phyloP scores from a whole-genome alignment of 805 yeast genomes.

The Barnettozyma populi region DNA sequence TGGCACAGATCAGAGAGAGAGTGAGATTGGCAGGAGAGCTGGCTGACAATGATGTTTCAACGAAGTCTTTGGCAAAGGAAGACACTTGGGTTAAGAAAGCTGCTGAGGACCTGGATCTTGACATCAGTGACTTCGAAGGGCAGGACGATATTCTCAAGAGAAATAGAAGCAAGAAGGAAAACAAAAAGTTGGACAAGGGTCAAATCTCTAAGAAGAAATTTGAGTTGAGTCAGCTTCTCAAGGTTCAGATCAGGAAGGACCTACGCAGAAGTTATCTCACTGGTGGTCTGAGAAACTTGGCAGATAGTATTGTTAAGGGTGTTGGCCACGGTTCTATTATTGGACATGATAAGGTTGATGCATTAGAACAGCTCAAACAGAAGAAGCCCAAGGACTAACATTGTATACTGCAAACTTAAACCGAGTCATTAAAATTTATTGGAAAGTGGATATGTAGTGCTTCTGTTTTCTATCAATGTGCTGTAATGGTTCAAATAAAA shows the following conservation, averaged over 20 bases:
- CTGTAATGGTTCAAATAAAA: conserved; percentile 15
- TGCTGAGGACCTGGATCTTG: conserved; percentile 89
- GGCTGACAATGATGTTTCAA: conserved; percentile 64
- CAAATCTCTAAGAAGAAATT: conserved; percentile 42
- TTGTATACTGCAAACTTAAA: background rate
- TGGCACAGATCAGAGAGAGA: conserved; percentile 66
- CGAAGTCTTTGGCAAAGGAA: conserved; percentile 59
- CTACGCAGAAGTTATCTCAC: conserved; percentile 70
- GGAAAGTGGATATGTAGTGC: background rate
- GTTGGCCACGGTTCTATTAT: conserved; percentile 60
- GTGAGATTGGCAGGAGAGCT: conserved; percentile 63
- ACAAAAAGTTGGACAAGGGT: conserved; percentile 46
- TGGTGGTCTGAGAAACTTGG: conserved; percentile 72
- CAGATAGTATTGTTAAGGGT: conserved; percentile 67
- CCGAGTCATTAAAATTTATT: background rate
- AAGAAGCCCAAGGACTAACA: background rate
- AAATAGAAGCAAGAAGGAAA: conserved; percentile 51
- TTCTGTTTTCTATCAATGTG: background rate
- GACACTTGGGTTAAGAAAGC: conserved; percentile 82
- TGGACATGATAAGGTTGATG: conserved; percentile 65
- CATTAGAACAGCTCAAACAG: conserved; percentile 53
- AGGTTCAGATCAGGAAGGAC: conserved; percentile 53
- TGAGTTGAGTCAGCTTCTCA: conserved; percentile 49
- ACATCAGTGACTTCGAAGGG: conserved; percentile 61
- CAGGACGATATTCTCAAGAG: conserved; percentile 56